These are phyloP conservation scores for Holtermannia corniformis DNA, from an alignment of 768 basidiomycete genomes.

Conservation along the genomic window DNA sequence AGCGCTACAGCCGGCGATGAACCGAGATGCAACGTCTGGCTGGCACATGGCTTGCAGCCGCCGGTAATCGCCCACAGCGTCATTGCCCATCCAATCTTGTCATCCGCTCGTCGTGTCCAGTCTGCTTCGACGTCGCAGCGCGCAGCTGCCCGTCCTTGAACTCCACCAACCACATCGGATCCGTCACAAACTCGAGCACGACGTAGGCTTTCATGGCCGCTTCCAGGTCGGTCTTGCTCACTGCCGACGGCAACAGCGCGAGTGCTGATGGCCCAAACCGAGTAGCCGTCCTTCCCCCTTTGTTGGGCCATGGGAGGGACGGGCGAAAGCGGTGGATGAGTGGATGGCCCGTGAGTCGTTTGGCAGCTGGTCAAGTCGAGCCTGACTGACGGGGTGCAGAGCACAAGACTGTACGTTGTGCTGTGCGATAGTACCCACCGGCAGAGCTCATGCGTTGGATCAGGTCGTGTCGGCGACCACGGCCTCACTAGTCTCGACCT, in stretches of 20 bases:
- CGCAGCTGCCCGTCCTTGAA: too few species aligned
- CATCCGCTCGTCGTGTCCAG: too few species aligned
- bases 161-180: too few species aligned
- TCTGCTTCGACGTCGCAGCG: too few species aligned
- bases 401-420: slow-evolving; percentile 30
- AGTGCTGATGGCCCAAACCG: neutral
- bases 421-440: neutral
- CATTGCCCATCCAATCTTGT: too few species aligned
- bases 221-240: neutral
- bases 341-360: slow-evolving; percentile 29
- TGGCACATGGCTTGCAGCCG: too few species aligned
- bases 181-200: too few species aligned
- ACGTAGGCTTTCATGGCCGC: neutral
- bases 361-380: neutral
- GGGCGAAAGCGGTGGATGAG: slow-evolving; percentile 22
- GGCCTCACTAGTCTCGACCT: slow-evolving; percentile 83
- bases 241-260: neutral
- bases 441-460: neutral
- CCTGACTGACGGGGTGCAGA: slow-evolving; percentile 11
- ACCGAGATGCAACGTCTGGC: too few species aligned
- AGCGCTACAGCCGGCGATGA: too few species aligned
- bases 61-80: too few species aligned
- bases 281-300: slow-evolving; percentile 27
- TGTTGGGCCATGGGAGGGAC: slow-evolving; percentile 23
- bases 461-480: slow-evolving; percentile 74